Evolutionary conservation across 2,329 filamentous ascomycete genomes (phyloP).

Genomic region (Alternaria arbusti): DNA sequence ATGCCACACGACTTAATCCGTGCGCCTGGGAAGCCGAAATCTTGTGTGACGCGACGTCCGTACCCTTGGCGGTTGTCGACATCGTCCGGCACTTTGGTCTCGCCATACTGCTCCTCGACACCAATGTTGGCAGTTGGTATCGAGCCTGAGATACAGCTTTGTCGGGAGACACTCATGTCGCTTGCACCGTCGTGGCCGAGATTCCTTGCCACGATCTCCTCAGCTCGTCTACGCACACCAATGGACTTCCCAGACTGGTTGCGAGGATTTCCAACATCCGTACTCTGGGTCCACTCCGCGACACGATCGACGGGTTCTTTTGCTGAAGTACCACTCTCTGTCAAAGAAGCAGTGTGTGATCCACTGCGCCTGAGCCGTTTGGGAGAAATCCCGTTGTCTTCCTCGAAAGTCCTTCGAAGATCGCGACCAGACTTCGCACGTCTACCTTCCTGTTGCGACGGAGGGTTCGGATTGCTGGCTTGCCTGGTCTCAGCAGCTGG

Average conservation of each 20-base stretch:
- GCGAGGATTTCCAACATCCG: conserved; percentile 2
- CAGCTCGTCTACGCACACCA: conserved; percentile 3
- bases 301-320: neutral
- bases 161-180: conserved; percentile 20
- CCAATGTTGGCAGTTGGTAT: conserved; percentile 15
- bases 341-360: conserved; percentile 19
- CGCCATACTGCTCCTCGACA: conserved; percentile 20
- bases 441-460: conserved; percentile 3
- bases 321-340: conserved; percentile 4
- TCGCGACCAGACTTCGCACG: conserved; percentile 23
- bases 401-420: conserved; percentile 30
- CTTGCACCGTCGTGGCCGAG: conserved; percentile 35
- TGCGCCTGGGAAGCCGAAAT: conserved; percentile 45
- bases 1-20: conserved; percentile 29
- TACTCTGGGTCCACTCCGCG: conserved; percentile 6
- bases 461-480: conserved; percentile 5
- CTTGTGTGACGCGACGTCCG: conserved; percentile 38
- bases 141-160: conserved; percentile 4
- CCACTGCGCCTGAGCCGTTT: conserved; percentile 11
- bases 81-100: conserved; percentile 29
- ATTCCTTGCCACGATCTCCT: conserved; percentile 18
- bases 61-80: conserved; percentile 39
- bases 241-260: conserved; percentile 15
- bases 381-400: neutral
- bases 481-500: conserved; percentile 28